Percentiles rank a stretch among this genome's conserved stretches.
These are phyloP conservation scores for Ceriops decandra DNA, from an alignment of 345 rosid species.

Conservation along the genomic window DNA sequence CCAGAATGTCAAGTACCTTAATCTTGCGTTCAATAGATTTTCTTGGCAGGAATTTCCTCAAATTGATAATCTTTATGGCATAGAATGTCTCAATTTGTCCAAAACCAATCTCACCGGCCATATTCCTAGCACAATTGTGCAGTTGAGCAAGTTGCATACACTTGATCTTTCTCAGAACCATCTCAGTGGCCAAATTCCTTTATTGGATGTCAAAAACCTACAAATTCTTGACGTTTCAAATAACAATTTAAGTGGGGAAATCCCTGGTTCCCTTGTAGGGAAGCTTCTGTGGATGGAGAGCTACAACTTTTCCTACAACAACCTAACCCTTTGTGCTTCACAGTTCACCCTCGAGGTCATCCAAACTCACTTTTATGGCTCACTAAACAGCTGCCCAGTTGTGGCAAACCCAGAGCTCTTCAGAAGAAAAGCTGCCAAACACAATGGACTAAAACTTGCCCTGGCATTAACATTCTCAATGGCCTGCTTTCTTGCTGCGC, in stretches of 20 bases:
- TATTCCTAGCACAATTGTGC: conserved; percentile 53
- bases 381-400: conserved; percentile 72
- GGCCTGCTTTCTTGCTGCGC: conserved; percentile 56
- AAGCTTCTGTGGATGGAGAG: conserved; percentile 58
- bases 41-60: conserved; percentile 51
- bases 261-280: conserved; percentile 52
- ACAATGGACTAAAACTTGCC: conserved; percentile 57
- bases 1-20: conserved; percentile 62
- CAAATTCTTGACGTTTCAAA: conserved; percentile 64
- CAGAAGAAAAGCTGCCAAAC: conserved; percentile 38
- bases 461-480: conserved; percentile 61
- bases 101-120: conserved; percentile 56
- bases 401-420: conserved; percentile 69
- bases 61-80: conserved; percentile 38
- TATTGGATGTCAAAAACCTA: conserved; percentile 40
- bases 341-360: conserved; percentile 44
- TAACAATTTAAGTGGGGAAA: conserved; percentile 77
- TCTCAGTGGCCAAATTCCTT: conserved; percentile 60
- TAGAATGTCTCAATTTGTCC: conserved; percentile 82
- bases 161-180: conserved; percentile 79
- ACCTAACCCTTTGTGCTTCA: conserved; percentile 65
- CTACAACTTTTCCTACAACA: conserved; percentile 89
- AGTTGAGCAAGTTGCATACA: conserved; percentile 43
- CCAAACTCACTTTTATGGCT: conserved; percentile 54
- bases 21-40: conserved; percentile 78